These are phyloP conservation scores for Eremothecium cymbalariae DNA, from an alignment of 1,139 yeast species.

Conservation along the genomic window DNA sequence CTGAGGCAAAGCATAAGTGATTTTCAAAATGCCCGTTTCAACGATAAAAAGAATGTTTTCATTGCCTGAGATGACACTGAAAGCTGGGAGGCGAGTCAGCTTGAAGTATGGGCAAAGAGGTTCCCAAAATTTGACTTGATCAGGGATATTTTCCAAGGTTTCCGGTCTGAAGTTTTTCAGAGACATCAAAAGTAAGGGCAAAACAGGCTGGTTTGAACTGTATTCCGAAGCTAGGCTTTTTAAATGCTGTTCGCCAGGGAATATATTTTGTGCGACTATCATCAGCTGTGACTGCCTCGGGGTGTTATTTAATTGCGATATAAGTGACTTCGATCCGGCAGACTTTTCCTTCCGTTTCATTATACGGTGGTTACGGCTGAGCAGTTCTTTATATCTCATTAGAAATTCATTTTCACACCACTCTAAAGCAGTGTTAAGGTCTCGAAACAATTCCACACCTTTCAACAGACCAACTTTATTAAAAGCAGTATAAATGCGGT, in stretches of 20 bases:
- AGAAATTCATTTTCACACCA: conserved; percentile 94
- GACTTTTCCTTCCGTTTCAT: too few relatives aligned
- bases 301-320: conserved; percentile 34
- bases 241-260: conserved; percentile 30
- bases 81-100: conserved; percentile 15
- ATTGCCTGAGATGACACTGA: conserved; percentile 18
- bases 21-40: conserved; percentile 70
- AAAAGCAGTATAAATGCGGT: conserved; percentile 52
- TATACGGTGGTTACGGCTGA: background rate
- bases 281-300: conserved; percentile 36
- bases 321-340: too few relatives aligned
- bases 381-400: conserved; percentile 48
- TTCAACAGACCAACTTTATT: conserved; percentile 68
- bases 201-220: conserved; percentile 24
- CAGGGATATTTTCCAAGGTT: conserved; percentile 30
- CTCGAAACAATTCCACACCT: conserved; percentile 37
- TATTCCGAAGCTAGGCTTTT: conserved; percentile 39
- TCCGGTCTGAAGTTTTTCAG: conserved; percentile 30
- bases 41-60: conserved; percentile 51
- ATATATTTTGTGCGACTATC: conserved; percentile 33
- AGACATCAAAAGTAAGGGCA: conserved; percentile 25
- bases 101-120: conserved; percentile 25
- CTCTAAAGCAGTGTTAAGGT: conserved; percentile 81
- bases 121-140: conserved; percentile 26
- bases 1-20: conserved; percentile 46